phyloP scores from a whole-genome alignment of 345 rosid genomes.

The Rhodomyrtus tomentosa region DNA sequence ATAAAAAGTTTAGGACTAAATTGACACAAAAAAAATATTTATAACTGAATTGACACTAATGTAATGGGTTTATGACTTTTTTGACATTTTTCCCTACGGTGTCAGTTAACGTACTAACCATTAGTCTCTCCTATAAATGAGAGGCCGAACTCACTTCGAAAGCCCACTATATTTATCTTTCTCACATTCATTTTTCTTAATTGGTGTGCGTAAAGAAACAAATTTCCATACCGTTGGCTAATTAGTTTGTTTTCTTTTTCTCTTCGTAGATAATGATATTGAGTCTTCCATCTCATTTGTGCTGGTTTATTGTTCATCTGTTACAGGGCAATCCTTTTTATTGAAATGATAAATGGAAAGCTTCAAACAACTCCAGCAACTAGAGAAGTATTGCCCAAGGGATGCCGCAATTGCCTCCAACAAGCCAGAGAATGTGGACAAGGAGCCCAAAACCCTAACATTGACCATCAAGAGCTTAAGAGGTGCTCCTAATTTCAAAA shows the following conservation, averaged over 20 bases:
- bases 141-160: background rate
- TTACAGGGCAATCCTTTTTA: background rate
- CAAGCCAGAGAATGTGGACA: constrained; percentile 7
- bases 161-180: background rate
- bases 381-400: background rate
- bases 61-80: too few species aligned
- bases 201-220: background rate
- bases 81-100: too few species aligned
- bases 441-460: background rate
- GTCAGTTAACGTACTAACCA: background rate
- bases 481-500: background rate
- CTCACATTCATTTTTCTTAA: background rate
- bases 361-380: background rate
- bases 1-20: too few species aligned
- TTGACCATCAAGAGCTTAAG: background rate
- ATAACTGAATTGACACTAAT: too few species aligned
- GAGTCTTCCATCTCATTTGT: background rate
- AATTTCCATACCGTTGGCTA: background rate
- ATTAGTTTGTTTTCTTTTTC: background rate
- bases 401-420: background rate
- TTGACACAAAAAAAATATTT: too few species aligned
- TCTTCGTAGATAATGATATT: background rate
- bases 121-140: background rate
- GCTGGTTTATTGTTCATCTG: background rate
- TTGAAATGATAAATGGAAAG: background rate